Base-by-base conservation (phyloP, 2,329 filamentous ascomycete genomes). In the Talaromyces verruculosus region DNA sequence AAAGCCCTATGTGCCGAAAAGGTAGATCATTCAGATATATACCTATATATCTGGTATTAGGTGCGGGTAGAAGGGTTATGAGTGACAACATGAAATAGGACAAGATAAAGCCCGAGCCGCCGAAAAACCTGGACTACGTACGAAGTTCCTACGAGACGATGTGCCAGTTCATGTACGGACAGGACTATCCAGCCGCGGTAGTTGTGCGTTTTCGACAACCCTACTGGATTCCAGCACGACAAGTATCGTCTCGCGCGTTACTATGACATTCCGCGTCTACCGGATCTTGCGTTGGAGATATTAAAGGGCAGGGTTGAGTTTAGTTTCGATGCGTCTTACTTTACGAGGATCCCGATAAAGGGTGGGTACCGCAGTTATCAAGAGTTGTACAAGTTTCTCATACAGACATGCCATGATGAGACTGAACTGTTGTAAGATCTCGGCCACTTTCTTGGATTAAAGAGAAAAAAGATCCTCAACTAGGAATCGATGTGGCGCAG, bases 381-480 rank as follows among this genome's bases (percentile, higher is more conserved):
- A 51, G 5, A 17, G 1, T 33, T 53, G 15, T 5, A 53, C 7
- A 4, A 1, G 15, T 53, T 33, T 17, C 49, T 53, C 25, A 25
- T 53, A 10, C 2, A 8, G 13, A 30, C 1, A 53, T 53, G 49
- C 25, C 28, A 33, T n/a, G n/a, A n/a, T n/a, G n/a, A n/a, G 3
- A n/a, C n/a, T n/a, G 6, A 3, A 3, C 3, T 1, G 1, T 30
- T 33, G 49, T 53, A 0, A 1, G 15, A 10, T 33, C 0, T 11
- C 15, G 25, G 15, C 19, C 0, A 33, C 15, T 53, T 53, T 30
- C 49, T 8, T n/a, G 25, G 10, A n/a, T n/a, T n/a, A n/a, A n/a
- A n/a, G n/a, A n/a, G 28, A 53, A 4, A 33, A 30, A 53, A n/a
- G 28, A 30, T 5, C 13, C 7, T 30, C 0, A 30, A 7, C 17